Evolutionary conservation across 179 eudicot species (phyloP), one percentile per base, ranked within the genome.

Genomic region (Silene noctiflora): DNA sequence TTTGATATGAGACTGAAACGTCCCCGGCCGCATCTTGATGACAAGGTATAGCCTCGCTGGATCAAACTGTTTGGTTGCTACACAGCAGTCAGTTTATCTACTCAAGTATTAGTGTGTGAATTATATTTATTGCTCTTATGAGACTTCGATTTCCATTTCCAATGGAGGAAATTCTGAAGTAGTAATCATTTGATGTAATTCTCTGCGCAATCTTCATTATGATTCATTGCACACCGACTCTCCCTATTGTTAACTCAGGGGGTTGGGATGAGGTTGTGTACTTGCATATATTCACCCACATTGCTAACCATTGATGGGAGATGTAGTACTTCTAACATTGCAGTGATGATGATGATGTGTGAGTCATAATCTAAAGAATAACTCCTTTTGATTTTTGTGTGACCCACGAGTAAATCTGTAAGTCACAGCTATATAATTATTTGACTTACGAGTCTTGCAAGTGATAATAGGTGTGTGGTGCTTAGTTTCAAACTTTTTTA

Each of bases 11-110:
- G 98, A 81, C 87, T 85, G 27, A 87, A 78, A 71, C 89, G 94
- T 51, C 94, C 97, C 20, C 83, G 86, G 48, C 96, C 98, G 1
- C 97, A 91, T 81, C 77, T 90, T 75, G 98, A 94, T 78, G 97
- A 94, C 81, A 94, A 94, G 97, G 98, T 93, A 71, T 71, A 82
- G 24, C 19, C 9, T 63, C 6, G 53, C 13, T 16, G 67, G 19
- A 24, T 69, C 69, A 33, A 44, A n/a, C 53, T 55, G 74, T 71
- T 27, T 21, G 33, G 31, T 46, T 69, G 4, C 7, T 6, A 19
- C 17, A 35, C 17, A 21, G 27, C 35, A 71, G 29, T 35, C 0
- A 46, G 20, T 69, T 44, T 5, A 44, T 46, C 19, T 68, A 69
- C 72, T 48, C 2, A n/a, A 21, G 60, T 11, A 11, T 12, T 46